A percentile compares a stretch with the other conserved stretches of the same genome.
These are phyloP conservation scores for Rhododendron simsii DNA, from an alignment of 148 eudicot species.

Conservation along the genomic window DNA sequence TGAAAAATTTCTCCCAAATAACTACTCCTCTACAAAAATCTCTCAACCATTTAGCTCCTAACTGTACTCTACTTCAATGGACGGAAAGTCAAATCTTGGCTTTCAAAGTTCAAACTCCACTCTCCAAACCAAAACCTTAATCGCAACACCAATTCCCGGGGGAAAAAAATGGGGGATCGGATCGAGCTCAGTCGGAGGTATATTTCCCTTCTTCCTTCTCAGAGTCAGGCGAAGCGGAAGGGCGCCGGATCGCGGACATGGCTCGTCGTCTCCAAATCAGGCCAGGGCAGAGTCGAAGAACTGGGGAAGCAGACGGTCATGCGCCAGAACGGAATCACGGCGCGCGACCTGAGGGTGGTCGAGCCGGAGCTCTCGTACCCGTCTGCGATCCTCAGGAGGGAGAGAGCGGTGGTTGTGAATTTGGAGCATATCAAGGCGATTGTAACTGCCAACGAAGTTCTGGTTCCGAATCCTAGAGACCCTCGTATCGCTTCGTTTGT, in stretches of 20 bases:
- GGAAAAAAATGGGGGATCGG: background rate
- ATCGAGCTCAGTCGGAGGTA: background rate
- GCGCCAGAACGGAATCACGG: background rate
- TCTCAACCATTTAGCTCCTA: too few relatives aligned
- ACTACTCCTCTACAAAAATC: too few relatives aligned
- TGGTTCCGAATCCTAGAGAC: background rate
- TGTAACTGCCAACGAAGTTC: background rate
- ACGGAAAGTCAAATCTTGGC: too few relatives aligned
- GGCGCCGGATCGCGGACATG: background rate
- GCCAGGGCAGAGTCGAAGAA: background rate
- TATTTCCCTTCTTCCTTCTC: background rate
- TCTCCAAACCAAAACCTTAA: too few relatives aligned
- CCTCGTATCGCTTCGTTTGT: background rate
- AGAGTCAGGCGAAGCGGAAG: background rate
- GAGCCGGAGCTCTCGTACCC: constrained; percentile 1
- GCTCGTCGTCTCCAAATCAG: background rate
- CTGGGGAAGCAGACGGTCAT: background rate
- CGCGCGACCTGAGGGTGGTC: background rate
- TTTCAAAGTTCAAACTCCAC: too few relatives aligned
- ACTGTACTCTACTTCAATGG: too few relatives aligned
- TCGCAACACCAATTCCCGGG: too few relatives aligned
- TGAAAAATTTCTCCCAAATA: too few relatives aligned
- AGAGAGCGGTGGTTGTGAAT: background rate
- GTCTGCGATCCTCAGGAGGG: background rate
- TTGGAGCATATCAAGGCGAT: constrained; percentile 6